Evolutionary conservation across 2,329 filamentous ascomycete species (phyloP).

Genomic region (Xenoacremonium recifei): DNA sequence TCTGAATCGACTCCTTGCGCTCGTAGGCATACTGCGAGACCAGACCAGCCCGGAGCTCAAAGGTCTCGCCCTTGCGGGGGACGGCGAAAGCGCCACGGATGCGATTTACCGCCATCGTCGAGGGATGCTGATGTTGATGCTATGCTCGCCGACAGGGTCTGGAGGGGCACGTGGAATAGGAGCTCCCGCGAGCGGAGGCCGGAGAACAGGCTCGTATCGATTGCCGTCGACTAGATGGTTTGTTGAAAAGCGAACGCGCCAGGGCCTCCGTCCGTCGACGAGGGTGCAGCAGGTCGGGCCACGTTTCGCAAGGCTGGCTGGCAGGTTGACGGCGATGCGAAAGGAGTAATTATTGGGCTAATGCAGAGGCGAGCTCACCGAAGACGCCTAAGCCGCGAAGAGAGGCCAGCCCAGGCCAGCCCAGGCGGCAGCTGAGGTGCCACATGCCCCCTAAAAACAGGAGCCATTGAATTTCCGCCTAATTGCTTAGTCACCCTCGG

Average conservation of each 20-base stretch:
- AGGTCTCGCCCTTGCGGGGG: constrained; percentile 96
- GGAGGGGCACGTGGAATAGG: constrained; percentile 22
- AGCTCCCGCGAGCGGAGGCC: constrained; percentile 19
- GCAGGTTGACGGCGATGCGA: constrained; percentile 12
- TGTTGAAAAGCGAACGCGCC: constrained; percentile 12
- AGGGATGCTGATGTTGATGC: constrained; percentile 9
- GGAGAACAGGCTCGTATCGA: too few relatives aligned
- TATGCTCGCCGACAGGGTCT: constrained; percentile 11
- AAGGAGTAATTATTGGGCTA: too few relatives aligned
- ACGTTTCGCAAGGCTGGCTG: constrained; percentile 8
- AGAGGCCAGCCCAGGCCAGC: constrained; percentile 14
- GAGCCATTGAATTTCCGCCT: constrained; percentile 23
- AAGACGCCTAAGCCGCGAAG: constrained; percentile 13
- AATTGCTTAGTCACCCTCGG: constrained; percentile 28
- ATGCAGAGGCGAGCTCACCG: constrained; percentile 21
- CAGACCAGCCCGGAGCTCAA: constrained; percentile 90
- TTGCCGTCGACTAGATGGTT: constrained; percentile 10
- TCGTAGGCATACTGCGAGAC: constrained; percentile 99
- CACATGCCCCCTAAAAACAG: constrained; percentile 9
- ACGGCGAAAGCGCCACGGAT: constrained; percentile 91
- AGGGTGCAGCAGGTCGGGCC: constrained; percentile 9
- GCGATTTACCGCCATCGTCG: constrained; percentile 87
- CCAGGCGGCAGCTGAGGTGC: constrained; percentile 8
- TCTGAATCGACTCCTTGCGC: constrained; percentile 98
- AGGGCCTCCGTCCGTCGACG: constrained; percentile 18